These are phyloP conservation scores for Botrytis hyacinthi DNA, from an alignment of 2,329 filamentous ascomycete species.

Conservation along the genomic window DNA sequence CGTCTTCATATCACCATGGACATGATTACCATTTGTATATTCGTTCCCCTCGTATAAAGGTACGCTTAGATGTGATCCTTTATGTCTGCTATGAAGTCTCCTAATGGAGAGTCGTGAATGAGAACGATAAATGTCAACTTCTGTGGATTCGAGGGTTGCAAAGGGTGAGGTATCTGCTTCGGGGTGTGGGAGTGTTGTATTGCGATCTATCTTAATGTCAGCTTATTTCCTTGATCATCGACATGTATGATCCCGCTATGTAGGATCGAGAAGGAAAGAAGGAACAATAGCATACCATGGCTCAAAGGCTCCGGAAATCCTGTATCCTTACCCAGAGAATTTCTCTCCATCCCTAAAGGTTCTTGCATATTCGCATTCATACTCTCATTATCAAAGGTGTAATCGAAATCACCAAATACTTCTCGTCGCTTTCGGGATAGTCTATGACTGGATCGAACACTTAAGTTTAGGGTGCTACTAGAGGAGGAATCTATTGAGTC, in stretches of 20 bases:
- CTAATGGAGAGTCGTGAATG: conserved; percentile 28
- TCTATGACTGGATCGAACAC: conserved; percentile 1
- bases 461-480: conserved; percentile 4
- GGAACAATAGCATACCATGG: conserved; percentile 26
- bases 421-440: conserved; percentile 14
- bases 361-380: conserved; percentile 31
- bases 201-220: conserved; percentile 42
- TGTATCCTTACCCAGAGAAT: conserved; percentile 37
- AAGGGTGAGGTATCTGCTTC: conserved; percentile 57
- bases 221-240: not conserved
- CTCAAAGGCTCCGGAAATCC: conserved; percentile 38
- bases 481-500: conserved; percentile 16
- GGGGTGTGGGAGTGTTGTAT: conserved; percentile 61
- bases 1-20: conserved; percentile 17
- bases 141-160: conserved; percentile 55
- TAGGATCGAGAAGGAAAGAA: not conserved
- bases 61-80: conserved; percentile 20
- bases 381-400: not conserved
- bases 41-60: conserved; percentile 30
- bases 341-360: conserved; percentile 11
- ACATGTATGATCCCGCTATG: no score
- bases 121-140: conserved; percentile 45
- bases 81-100: conserved; percentile 24
- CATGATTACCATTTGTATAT: conserved; percentile 29
- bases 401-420: conserved; percentile 10